Percentiles rank a stretch among this genome's conserved stretches.
Evolutionary conservation across 176 grass and related monocot genomes (phyloP).

Genomic region (Avena atlantica): DNA sequence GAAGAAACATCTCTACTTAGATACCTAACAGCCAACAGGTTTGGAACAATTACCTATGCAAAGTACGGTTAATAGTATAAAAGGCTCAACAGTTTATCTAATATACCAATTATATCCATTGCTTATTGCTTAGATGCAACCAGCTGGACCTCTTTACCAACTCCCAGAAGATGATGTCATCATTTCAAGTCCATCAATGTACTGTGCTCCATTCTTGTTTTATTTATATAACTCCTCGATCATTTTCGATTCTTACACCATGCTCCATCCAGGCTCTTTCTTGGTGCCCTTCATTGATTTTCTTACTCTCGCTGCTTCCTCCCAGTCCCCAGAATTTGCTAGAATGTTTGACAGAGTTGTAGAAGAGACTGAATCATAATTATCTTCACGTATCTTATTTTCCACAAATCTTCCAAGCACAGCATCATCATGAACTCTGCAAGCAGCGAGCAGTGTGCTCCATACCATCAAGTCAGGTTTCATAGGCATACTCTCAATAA

Average conservation of each 20-base stretch:
- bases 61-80: slow-evolving; percentile 17
- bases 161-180: slow-evolving; percentile 10
- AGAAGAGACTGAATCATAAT: slow-evolving; percentile 53
- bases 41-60: slow-evolving; percentile 10
- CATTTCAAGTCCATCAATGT: neutral
- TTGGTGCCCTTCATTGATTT: slow-evolving; percentile 61
- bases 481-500: slow-evolving; percentile 67
- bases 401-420: slow-evolving; percentile 64
- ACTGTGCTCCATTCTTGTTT: slow-evolving; percentile 9
- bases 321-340: slow-evolving; percentile 70
- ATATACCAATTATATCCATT: slow-evolving; percentile 21
- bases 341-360: slow-evolving; percentile 68
- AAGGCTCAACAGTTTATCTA: neutral
- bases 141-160: slow-evolving; percentile 16
- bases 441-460: slow-evolving; percentile 83
- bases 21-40: slow-evolving; percentile 39
- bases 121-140: slow-evolving; percentile 14
- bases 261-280: slow-evolving; percentile 76
- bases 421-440: slow-evolving; percentile 65
- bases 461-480: slow-evolving; percentile 70
- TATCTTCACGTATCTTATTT: slow-evolving; percentile 59
- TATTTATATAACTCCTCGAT: slow-evolving; percentile 11
- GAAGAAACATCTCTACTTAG: slow-evolving; percentile 12
- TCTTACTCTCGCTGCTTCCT: slow-evolving; percentile 69
- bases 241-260: slow-evolving; percentile 48